These are phyloP conservation scores for Penicillium sp. DNA, from an alignment of 2,329 filamentous ascomycete species.

Conservation along the genomic window DNA sequence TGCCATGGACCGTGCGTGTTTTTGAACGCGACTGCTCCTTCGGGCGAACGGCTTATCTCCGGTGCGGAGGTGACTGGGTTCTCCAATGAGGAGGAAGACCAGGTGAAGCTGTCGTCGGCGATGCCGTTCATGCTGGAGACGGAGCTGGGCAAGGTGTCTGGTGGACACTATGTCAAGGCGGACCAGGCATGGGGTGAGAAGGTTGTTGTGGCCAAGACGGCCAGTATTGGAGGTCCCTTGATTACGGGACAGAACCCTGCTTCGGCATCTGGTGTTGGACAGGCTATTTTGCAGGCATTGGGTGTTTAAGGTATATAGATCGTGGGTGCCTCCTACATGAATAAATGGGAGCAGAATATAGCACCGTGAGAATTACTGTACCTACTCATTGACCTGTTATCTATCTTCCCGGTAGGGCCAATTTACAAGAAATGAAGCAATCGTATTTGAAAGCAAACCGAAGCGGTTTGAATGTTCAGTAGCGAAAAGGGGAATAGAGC, in stretches of 20 bases:
- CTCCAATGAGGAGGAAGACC: conserved; percentile 46
- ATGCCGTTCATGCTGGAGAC: conserved; percentile 47
- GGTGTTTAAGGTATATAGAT: conserved; percentile 11
- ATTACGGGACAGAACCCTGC: conserved; percentile 49
- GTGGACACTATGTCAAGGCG: conserved; percentile 44
- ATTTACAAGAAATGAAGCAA: conserved; percentile 8
- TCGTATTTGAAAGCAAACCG: conserved; percentile 17
- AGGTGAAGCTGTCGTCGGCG: conserved; percentile 33
- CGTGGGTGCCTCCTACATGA: too few species aligned
- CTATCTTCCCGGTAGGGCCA: too few species aligned
- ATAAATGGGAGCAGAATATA: too few species aligned
- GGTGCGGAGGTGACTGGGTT: conserved; percentile 45
- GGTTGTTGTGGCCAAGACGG: conserved; percentile 36
- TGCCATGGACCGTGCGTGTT: conserved; percentile 47
- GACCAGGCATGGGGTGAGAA: conserved; percentile 42
- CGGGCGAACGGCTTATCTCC: conserved; percentile 40
- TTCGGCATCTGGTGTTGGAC: conserved; percentile 40
- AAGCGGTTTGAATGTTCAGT: conserved; percentile 16
- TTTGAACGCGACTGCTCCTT: conserved; percentile 40
- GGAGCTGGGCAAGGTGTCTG: conserved; percentile 37
- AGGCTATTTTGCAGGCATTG: conserved; percentile 40
- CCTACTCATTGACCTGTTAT: too few species aligned
- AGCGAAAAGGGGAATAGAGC: conserved; percentile 34
- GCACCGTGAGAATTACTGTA: too few species aligned
- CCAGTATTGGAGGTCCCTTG: conserved; percentile 29